These are phyloP conservation scores for Stephania cephalantha DNA, from an alignment of 164 flowering plant genomes.

Conservation along the genomic window DNA sequence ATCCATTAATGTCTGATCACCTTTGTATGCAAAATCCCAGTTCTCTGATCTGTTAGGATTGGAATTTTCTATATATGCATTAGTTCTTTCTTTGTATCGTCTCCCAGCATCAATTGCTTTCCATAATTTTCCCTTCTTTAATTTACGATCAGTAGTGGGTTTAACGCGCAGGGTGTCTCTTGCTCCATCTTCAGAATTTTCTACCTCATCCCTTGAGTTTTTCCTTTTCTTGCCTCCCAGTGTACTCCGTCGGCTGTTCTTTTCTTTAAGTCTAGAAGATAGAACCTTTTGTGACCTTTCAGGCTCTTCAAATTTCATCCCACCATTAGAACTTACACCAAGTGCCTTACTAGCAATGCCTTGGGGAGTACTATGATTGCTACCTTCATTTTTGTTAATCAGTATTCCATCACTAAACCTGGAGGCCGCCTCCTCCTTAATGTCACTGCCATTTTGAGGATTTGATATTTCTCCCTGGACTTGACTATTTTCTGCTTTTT, in stretches of 20 bases:
- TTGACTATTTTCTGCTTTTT: slow-evolving; percentile 4
- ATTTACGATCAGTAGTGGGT: neutral
- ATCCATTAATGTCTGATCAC: neutral
- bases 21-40: neutral
- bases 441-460: slow-evolving; percentile 4
- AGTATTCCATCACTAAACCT: neutral
- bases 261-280: slow-evolving; percentile 11
- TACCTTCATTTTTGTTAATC: slow-evolving; percentile 5
- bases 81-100: neutral
- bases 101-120: neutral
- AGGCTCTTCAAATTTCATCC: slow-evolving; percentile 18
- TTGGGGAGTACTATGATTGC: neutral
- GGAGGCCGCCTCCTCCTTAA: slow-evolving; percentile 1
- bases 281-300: slow-evolving; percentile 11
- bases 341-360: slow-evolving; percentile 9
- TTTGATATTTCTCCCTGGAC: slow-evolving; percentile 1
- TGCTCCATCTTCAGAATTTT: neutral
- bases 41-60: slow-evolving; percentile 6
- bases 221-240: slow-evolving; percentile 28
- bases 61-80: neutral
- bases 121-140: neutral
- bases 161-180: neutral
- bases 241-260: slow-evolving; percentile 12
- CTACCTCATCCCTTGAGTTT: slow-evolving; percentile 7
- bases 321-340: slow-evolving; percentile 10